Percentiles rank a stretch among this genome's conserved stretches.
Conservation (phyloP, 2,329 filamentous ascomycete species). For the Tolypocladium ophioglossoides region DNA sequence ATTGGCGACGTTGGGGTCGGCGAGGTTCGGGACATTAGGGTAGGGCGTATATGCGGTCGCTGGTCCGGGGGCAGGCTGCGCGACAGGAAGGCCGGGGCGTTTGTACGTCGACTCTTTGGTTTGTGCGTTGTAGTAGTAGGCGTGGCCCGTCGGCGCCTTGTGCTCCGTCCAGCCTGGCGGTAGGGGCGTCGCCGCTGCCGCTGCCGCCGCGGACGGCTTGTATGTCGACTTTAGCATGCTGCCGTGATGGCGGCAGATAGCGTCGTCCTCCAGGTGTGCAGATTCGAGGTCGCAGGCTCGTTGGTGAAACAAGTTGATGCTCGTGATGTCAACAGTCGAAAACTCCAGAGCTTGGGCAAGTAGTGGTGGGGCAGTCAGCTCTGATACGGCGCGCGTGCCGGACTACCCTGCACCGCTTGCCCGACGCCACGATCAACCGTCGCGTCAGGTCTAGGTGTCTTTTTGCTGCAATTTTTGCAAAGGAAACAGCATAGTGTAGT, state of each 20-base stretch:
- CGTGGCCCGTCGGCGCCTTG: conserved; percentile 76
- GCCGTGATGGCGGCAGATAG: no score
- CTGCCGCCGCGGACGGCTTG: conserved; percentile 37
- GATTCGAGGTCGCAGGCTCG: background rate
- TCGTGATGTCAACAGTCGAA: background rate
- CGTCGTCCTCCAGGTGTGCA: background rate
- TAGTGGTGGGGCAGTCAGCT: background rate
- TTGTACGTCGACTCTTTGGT: conserved; percentile 84
- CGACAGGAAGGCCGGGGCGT: conserved; percentile 43
- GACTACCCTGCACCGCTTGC: background rate
- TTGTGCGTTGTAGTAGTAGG: conserved; percentile 75
- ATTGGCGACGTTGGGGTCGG: conserved; percentile 47
- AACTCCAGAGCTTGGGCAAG: background rate
- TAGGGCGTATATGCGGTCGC: conserved; percentile 17
- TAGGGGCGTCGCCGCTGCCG: conserved; percentile 41
- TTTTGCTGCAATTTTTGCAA: background rate
- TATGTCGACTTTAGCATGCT: conserved; percentile 71
- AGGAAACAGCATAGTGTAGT: rapidly evolving
- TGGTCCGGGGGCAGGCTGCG: conserved; percentile 15
- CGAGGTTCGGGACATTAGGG: conserved; percentile 25
- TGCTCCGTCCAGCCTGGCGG: conserved; percentile 87
- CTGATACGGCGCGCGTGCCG: no score
- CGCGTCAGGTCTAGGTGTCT: background rate
- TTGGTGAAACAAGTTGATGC: background rate
- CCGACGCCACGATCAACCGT: background rate